Base-by-base conservation (phyloP, 2,329 filamentous ascomycete species). In the Sporothrix dimorphospora region DNA sequence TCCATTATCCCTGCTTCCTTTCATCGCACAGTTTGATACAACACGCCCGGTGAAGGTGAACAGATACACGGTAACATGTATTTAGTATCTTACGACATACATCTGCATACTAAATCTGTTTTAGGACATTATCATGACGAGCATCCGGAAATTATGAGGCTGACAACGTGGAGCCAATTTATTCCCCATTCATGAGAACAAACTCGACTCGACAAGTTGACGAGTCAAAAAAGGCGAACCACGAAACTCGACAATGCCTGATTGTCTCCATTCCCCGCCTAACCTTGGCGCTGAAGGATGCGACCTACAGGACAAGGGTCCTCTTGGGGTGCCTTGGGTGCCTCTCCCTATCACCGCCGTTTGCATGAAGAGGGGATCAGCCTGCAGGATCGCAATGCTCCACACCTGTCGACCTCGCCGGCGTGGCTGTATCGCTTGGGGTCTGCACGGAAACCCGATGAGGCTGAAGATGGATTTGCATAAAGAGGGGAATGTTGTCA, bases 331-430 rank as follows among this genome's bases (percentile, higher is more conserved):
- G 19, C 49, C n/a, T 53, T 53, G 42, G 42, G 42, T 24, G 19
- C 27, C 27, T 19, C 19, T 63, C 57, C 30, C 57, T 40, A 40
- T 61, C 57, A 61, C 53, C 53, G 30, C 34, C 30, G 24, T 38
- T 40, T 63, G 34, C 57, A 61, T 61, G 57, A 63, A 63, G 57
- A 63, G 55, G 30, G 34, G 57, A 40, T 7, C 19, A n/a, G 30
- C 19, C 57, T 61, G 57, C 57, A 61, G 57, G 57, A 40, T 61
- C 34, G 57, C 34, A 42, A 40, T 61, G 19, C 57, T 61, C 57
- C 57, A 61, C 57, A 61, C n/a, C 42, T 24, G 34, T 42, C 34
- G 38, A 21, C 8, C 2, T 42, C 34, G 34, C 9, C 34, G 57
- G 24, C n/a, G 57, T 63, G 57, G 57, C 57, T 42, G 57, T 42